Evolutionary conservation across 176 grass and related monocot genomes (phyloP).

Genomic region (Stipa capillata): DNA sequence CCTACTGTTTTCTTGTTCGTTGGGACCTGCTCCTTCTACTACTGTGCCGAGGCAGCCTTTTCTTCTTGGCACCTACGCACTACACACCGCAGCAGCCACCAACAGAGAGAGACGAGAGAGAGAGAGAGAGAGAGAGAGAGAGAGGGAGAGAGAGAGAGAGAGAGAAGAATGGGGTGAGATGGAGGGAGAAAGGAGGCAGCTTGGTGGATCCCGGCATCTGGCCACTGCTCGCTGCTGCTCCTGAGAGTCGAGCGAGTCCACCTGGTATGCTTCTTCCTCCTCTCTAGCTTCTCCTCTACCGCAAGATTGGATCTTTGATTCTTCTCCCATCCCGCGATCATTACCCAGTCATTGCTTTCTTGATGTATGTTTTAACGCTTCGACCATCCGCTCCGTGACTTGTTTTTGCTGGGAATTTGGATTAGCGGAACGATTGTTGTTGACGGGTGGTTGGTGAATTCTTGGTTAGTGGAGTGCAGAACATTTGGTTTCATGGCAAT

Average conservation of each 20-base stretch:
- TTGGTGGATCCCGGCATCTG: conserved; percentile 24
- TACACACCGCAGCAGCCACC: neutral
- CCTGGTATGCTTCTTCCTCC: conserved; percentile 18
- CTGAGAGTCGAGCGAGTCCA: neutral
- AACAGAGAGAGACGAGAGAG: neutral
- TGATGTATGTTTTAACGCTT: neutral
- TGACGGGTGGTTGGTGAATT: conserved; percentile 1
- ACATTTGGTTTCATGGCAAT: neutral
- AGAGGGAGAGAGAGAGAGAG: conserved; percentile 1
- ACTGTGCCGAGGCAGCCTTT: conserved; percentile 17
- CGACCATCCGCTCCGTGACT: conserved; percentile 8
- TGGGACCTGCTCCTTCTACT: conserved; percentile 20
- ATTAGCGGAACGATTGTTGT: conserved; percentile 19
- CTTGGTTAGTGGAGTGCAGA: conserved; percentile 16
- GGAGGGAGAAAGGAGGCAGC: conserved; percentile 27
- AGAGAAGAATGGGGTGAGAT: conserved; percentile 19
- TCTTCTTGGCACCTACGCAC: conserved; percentile 21
- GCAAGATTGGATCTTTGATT: conserved; percentile 28
- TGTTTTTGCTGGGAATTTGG: neutral
- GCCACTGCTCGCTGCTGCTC: neutral
- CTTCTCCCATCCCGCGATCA: neutral
- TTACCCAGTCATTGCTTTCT: neutral
- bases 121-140: conserved; percentile 11
- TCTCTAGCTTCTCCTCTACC: neutral
- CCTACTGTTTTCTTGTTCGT: neutral